Evolutionary conservation across 2,329 filamentous ascomycete genomes (phyloP).

Genomic region (Exutisphaerella laricina): DNA sequence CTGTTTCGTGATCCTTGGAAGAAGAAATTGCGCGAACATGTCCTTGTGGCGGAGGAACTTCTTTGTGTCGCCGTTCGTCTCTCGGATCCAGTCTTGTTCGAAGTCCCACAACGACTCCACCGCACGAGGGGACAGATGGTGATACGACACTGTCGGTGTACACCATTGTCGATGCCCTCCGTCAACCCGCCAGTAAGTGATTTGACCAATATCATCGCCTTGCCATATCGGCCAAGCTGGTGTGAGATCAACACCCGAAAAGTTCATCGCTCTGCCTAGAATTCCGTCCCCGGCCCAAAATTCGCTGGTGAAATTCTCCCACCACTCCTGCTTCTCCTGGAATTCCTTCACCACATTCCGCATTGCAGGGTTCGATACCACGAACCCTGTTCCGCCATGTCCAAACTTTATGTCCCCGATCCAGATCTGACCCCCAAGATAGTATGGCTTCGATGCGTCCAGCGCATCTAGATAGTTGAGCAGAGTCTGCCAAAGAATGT

Average conservation of each 20-base stretch:
- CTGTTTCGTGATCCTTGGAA: slow-evolving; percentile 18
- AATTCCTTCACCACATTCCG: slow-evolving; percentile 34
- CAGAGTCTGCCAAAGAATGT: slow-evolving; percentile 47
- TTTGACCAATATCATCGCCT: slow-evolving; percentile 21
- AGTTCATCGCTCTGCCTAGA: slow-evolving; percentile 24
- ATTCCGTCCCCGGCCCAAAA: slow-evolving; percentile 31
- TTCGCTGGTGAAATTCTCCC: slow-evolving; percentile 22
- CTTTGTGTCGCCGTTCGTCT: slow-evolving; percentile 12
- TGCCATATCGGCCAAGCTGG: slow-evolving; percentile 28
- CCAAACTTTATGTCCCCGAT: slow-evolving; percentile 35
- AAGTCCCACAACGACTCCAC: slow-evolving; percentile 23
- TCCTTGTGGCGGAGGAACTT: slow-evolving; percentile 21
- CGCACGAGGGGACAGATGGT: slow-evolving; percentile 21
- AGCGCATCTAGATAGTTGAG: slow-evolving; percentile 37
- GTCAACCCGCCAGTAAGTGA: slow-evolving; percentile 21
- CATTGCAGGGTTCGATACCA: slow-evolving; percentile 38
- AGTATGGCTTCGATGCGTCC: slow-evolving; percentile 39
- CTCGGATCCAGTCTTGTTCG: slow-evolving; percentile 23
- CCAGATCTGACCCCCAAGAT: slow-evolving; percentile 37
- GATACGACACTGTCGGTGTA: slow-evolving; percentile 23
- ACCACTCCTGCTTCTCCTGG: slow-evolving; percentile 33
- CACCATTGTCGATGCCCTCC: slow-evolving; percentile 25
- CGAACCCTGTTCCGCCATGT: slow-evolving; percentile 38
- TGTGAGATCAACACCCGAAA: slow-evolving; percentile 21
- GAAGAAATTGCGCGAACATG: slow-evolving; percentile 20